Base-by-base conservation (phyloP, 1,284 basidiomycete genomes). In the Clitocybe nebularis region DNA sequence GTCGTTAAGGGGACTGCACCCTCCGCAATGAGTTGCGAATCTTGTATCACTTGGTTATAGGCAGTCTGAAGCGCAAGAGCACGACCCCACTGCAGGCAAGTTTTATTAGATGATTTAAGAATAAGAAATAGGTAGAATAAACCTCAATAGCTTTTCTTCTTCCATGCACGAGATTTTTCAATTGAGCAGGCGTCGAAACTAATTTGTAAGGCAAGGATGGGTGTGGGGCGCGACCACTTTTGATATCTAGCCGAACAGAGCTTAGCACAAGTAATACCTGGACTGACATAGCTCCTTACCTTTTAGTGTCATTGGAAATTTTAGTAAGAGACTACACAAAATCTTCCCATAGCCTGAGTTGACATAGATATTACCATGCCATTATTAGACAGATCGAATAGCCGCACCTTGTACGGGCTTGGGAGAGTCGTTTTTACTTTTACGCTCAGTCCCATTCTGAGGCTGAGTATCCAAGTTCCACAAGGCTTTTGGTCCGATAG, bases 61-160 rank as follows among this genome's bases (percentile, higher is more conserved):
- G 75, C 75, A 13, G 67, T 57, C 36, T 55, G 59, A 28, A 71
- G 54, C 21, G 76, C 74, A 24, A 67, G 68, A 17, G 81, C 77
- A 16, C 84, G 75, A 24, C 65, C 71, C 80, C 81, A 82, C 84
- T 87, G 51, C 13, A 36, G 20, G 21, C 6, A 47, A 26, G 35
- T n/a, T n/a, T 2, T 17, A 49, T 34, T 46, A 19, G 30, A 32
- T 34, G 43, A 19, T n/a, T 25, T 22, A n/a, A 11, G 28, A 42
- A 36, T 40, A 22, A 16, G 22, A 28, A 30, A 42, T 20, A 30
- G 36, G 2, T 11, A n/a, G 9, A 56, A 71, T 45, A 41, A n/a
- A 84, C 84, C 66, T 87, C 82, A 7, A 86, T 78, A 1, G 84
- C 80, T 59, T 85, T 84, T 43, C 78, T 69, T 42, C 81, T 73